Evolutionary conservation across 2,329 filamentous ascomycete species (phyloP).

Genomic region (Aspergillus proliferans): DNA sequence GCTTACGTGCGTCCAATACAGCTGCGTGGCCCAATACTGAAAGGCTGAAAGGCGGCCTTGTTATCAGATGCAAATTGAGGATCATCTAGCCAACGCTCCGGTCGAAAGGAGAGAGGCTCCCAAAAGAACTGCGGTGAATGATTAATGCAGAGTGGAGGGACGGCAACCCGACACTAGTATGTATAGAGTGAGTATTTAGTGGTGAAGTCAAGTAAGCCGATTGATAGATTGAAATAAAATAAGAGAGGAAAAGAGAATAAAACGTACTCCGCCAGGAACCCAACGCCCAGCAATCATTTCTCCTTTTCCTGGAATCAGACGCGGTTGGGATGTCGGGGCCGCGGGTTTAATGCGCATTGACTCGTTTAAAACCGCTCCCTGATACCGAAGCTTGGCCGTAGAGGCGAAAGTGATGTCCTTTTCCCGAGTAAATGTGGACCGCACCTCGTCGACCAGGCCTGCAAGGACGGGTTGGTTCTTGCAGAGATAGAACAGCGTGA

Average conservation of each 20-base stretch:
- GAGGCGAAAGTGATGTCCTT: conserved; percentile 31
- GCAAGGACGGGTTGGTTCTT: conserved; percentile 23
- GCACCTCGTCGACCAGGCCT: conserved; percentile 34
- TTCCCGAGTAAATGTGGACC: conserved; percentile 24
- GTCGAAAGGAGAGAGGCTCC: conserved; percentile 39
- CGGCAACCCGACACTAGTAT: conserved; percentile 24
- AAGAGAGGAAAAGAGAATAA: too few relatives aligned
- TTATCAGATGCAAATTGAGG: conserved; percentile 1
- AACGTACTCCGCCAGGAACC: conserved; percentile 1
- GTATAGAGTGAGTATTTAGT: conserved; percentile 10
- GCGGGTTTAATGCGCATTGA: conserved; percentile 35
- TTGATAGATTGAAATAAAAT: too few relatives aligned
- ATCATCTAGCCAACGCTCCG: conserved; percentile 41
- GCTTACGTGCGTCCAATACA: conserved; percentile 43
- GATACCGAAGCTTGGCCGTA: conserved; percentile 26
- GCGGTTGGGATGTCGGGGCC: conserved; percentile 16
- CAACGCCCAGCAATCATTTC: conserved; percentile 12
- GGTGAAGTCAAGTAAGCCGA: too few relatives aligned
- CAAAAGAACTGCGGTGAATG: too few relatives aligned
- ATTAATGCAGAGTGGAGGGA: too few relatives aligned
- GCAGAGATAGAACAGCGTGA: conserved; percentile 36
- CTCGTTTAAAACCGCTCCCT: conserved; percentile 37
- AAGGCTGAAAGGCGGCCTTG: conserved; percentile 40
- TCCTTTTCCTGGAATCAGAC: conserved; percentile 13
- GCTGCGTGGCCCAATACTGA: conserved; percentile 45